phyloP scores from a whole-genome alignment of 495 filamentous ascomycete genomes.

The Corynascus novoguineensis region DNA sequence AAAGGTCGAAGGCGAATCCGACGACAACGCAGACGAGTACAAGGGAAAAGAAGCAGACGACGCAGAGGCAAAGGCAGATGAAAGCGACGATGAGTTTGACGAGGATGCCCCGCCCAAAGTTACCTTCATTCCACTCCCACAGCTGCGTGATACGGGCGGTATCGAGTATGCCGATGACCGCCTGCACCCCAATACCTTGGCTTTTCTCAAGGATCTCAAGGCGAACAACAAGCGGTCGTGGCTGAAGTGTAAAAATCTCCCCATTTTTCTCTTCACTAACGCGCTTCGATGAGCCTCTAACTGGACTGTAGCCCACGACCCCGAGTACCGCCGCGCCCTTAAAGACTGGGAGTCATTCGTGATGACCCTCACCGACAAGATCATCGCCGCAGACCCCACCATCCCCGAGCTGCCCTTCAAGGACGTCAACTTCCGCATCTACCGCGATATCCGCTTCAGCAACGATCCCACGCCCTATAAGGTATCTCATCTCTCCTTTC shows the following conservation, averaged over 20 bases:
- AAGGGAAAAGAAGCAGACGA: conserved; percentile 17
- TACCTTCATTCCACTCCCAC: conserved; percentile 61
- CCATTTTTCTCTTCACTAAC: neutral
- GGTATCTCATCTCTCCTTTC: conserved; percentile 50
- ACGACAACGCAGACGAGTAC: conserved; percentile 20
- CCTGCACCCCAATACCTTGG: conserved; percentile 75
- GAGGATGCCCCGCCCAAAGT: conserved; percentile 33
- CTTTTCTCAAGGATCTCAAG: conserved; percentile 69
- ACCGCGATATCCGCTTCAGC: conserved; percentile 73
- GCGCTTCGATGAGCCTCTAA: neutral
- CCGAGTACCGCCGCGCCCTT: conserved; percentile 67
- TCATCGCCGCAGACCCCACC: conserved; percentile 65
- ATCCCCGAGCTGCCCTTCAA: conserved; percentile 78
- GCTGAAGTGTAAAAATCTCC: conserved; percentile 61
- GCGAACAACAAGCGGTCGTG: conserved; percentile 75
- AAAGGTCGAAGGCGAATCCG: conserved; percentile 21
- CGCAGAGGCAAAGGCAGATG: conserved; percentile 11
- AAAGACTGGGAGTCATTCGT: conserved; percentile 76
- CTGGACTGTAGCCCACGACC: conserved; percentile 72
- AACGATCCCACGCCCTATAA: conserved; percentile 83
- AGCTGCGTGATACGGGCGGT: conserved; percentile 60
- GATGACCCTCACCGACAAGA: conserved; percentile 60
- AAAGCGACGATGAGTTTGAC: conserved; percentile 35
- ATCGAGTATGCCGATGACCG: conserved; percentile 61
- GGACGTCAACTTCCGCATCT: conserved; percentile 82